These are phyloP conservation scores for Marvania coccoides DNA, from an alignment of 139 green algal species.

Conservation along the genomic window DNA sequence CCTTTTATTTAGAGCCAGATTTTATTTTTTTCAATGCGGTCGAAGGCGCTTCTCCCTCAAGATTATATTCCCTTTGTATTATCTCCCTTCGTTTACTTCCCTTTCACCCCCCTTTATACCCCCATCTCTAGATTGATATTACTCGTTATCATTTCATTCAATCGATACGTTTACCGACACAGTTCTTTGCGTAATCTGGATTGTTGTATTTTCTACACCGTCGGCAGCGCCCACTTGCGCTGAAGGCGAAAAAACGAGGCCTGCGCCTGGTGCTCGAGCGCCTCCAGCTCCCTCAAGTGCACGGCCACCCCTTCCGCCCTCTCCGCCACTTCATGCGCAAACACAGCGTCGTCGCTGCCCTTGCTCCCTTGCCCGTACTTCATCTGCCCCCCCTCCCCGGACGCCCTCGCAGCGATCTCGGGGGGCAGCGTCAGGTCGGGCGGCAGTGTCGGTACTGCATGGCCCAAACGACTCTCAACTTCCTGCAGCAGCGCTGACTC, in stretches of 20 bases:
- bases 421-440: conserved; percentile 55
- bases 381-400: conserved; percentile 18
- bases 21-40: conserved; percentile 14
- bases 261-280: conserved; percentile 59
- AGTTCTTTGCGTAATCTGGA: no score
- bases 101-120: neutral
- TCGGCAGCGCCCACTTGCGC: conserved; percentile 19
- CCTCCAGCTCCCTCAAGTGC: conserved; percentile 37
- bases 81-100: neutral
- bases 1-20: neutral
- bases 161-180: no score
- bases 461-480: conserved; percentile 52
- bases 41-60: no score
- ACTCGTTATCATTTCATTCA: neutral
- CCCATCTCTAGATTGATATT: no score
- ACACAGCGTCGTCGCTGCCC: neutral
- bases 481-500: conserved; percentile 52
- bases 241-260: conserved; percentile 52
- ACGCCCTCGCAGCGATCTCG: conserved; percentile 20
- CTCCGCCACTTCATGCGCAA: conserved; percentile 16
- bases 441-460: conserved; percentile 28
- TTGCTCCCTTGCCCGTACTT: neutral
- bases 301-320: conserved; percentile 46
- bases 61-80: conserved; percentile 10
- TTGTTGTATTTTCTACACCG: neutral